These are phyloP conservation scores for Apiotrichum gracile DNA, from an alignment of 1,284 basidiomycete species.

Conservation along the genomic window DNA sequence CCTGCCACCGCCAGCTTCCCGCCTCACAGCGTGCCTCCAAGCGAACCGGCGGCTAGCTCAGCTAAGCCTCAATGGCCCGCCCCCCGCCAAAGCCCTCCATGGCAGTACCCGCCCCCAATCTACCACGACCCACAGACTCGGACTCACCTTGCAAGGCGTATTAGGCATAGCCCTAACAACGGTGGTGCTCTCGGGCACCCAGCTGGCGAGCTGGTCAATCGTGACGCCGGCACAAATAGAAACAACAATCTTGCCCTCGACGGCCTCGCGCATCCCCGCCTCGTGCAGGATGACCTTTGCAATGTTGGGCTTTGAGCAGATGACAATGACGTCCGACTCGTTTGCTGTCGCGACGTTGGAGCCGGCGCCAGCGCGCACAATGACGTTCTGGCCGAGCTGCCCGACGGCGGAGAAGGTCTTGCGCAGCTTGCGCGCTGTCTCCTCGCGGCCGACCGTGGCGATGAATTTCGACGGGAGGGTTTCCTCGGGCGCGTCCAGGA, in stretches of 20 bases:
- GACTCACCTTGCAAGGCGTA: constrained; percentile 83
- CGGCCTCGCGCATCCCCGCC: constrained; percentile 75
- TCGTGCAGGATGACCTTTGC: constrained; percentile 69
- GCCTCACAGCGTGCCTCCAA: no score
- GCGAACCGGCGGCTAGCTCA: no score
- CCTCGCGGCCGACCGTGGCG: constrained; percentile 77
- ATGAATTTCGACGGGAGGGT: constrained; percentile 76
- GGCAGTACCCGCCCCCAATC: no score
- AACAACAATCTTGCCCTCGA: constrained; percentile 85
- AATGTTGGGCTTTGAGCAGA: constrained; percentile 92
- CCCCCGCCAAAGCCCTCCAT: no score
- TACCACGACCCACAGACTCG: no score
- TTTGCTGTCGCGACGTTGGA: constrained; percentile 66
- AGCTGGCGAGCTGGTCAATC: constrained; percentile 68
- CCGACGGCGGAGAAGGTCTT: constrained; percentile 57
- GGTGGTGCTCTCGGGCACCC: constrained; percentile 70
- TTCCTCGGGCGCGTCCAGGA: constrained; percentile 53
- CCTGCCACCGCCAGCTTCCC: no score
- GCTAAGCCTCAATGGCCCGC: no score
- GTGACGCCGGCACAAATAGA: constrained; percentile 96
- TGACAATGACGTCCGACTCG: constrained; percentile 74
- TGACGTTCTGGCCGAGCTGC: constrained; percentile 58
- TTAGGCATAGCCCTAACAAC: constrained; percentile 98
- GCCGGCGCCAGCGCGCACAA: constrained; percentile 58
- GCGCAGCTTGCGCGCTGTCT: constrained; percentile 67